A percentile compares a stretch with the other conserved stretches of the same genome.
Conservation (phyloP, 2,329 filamentous ascomycete genomes). For the Aureobasidium uvarum region DNA sequence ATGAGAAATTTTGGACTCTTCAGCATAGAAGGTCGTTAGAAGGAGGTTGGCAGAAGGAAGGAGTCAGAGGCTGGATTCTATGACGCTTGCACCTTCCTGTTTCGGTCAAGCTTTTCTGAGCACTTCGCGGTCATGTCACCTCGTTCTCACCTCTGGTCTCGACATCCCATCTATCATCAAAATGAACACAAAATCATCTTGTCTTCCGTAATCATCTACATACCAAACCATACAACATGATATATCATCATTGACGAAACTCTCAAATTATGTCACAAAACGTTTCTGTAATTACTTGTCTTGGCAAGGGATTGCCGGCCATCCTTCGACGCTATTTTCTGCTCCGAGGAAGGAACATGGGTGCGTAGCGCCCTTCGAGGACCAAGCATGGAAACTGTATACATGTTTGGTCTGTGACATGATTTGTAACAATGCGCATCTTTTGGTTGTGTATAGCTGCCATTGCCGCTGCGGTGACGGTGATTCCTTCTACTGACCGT, state of each 20-base stretch:
- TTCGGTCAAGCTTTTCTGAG: not conserved
- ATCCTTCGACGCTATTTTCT: slow-evolving; percentile 13
- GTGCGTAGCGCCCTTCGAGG: not conserved
- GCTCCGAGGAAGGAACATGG: not conserved
- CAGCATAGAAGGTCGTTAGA: no score
- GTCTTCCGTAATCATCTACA: not conserved
- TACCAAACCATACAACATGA: not conserved
- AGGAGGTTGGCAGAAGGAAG: not conserved
- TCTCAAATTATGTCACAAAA: not conserved
- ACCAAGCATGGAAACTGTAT: not conserved
- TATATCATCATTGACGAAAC: not conserved
- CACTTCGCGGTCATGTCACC: not conserved
- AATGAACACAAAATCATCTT: not conserved
- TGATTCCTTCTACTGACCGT: not conserved
- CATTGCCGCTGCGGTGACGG: not conserved
- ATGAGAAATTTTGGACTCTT: no score
- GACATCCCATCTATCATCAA: not conserved
- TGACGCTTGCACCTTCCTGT: slow-evolving; percentile 3
- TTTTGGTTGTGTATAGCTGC: not conserved
- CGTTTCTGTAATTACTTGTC: not conserved
- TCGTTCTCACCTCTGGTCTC: not conserved
- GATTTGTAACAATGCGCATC: not conserved
- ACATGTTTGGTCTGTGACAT: not conserved
- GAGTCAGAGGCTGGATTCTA: not conserved
- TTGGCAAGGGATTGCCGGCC: not conserved